phyloP scores from a whole-genome alignment of 129 eudicot genomes.

The Artemisia argyi region DNA sequence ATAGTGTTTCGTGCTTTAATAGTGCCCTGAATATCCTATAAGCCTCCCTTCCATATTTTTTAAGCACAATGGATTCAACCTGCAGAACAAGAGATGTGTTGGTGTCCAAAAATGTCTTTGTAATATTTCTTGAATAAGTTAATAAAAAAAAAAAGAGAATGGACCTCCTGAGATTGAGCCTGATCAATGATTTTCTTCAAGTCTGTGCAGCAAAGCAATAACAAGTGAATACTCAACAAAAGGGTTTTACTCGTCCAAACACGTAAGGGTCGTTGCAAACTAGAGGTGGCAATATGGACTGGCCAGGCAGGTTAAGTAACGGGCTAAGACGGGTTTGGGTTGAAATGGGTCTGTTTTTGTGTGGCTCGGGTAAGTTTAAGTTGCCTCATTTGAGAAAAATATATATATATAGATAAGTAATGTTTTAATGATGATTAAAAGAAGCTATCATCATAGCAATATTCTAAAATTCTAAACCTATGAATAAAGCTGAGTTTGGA shows the following conservation, averaged over 20 bases:
- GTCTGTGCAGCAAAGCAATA: conserved; percentile 32
- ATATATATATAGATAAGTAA: no score
- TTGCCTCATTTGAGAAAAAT: no score
- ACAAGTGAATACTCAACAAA: not conserved
- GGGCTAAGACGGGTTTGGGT: no score
- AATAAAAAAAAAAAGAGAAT: not conserved
- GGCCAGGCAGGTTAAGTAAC: no score
- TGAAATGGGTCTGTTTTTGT: no score
- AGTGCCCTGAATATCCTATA: conserved; percentile 85
- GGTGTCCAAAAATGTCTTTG: not conserved
- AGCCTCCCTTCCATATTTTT: conserved; percentile 79
- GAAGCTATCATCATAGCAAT: no score
- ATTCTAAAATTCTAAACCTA: no score
- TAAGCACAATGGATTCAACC: conserved; percentile 85
- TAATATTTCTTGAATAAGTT: not conserved
- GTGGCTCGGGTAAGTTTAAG: no score
- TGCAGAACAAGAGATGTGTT: conserved; percentile 30
- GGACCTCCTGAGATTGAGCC: conserved; percentile 70
- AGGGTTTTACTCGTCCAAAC: not conserved
- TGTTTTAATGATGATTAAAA: no score
- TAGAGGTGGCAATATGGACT: no score
- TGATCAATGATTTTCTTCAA: no score
- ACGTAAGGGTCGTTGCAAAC: not conserved
- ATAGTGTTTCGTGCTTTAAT: conserved; percentile 40
- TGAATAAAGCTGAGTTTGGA: no score